Evolutionary conservation across 306 rosid species (phyloP).

Genomic region (Inga laurina): DNA sequence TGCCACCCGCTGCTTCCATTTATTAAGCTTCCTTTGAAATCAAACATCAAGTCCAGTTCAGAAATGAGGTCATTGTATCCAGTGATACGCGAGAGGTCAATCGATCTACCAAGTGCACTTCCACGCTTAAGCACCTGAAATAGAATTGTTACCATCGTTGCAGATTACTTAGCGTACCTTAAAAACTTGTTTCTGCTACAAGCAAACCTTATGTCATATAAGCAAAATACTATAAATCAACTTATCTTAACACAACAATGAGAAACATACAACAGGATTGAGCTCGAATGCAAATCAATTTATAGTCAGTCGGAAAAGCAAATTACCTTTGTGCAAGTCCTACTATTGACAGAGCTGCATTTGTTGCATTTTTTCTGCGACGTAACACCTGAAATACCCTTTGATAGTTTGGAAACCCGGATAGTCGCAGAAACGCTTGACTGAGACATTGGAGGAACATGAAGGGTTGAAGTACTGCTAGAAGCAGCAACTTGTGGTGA

Average conservation of each 20-base stretch:
- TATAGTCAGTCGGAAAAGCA: constrained; percentile 14
- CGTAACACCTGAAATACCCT: constrained; percentile 29
- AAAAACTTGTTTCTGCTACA: constrained; percentile 6
- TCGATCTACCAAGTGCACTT: constrained; percentile 63
- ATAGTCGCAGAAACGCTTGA: constrained; percentile 40
- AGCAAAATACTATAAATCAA: constrained; percentile 9
- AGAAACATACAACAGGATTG: constrained; percentile 8
- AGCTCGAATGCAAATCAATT: constrained; percentile 7
- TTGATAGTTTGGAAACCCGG: constrained; percentile 37
- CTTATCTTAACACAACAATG: constrained; percentile 3
- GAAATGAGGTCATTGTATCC: constrained; percentile 54
- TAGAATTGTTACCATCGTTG: constrained; percentile 9
- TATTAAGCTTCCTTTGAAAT: constrained; percentile 57
- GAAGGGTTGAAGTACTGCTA: constrained; percentile 34
- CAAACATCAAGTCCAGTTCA: constrained; percentile 65
- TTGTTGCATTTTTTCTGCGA: constrained; percentile 48
- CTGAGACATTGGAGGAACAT: constrained; percentile 51
- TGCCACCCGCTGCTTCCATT: constrained; percentile 63
- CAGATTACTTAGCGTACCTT: constrained; percentile 17
- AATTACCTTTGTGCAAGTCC: constrained; percentile 72
- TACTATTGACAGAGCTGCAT: constrained; percentile 39
- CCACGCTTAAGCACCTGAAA: constrained; percentile 70
- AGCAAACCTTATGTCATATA: background rate
- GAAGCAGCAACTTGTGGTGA: constrained; percentile 56
- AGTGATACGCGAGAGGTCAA: constrained; percentile 48